A percentile compares a stretch with the other conserved stretches of the same genome.
Evolutionary conservation across 1,139 yeast genomes (phyloP).

Genomic region (Pichia sp.): DNA sequence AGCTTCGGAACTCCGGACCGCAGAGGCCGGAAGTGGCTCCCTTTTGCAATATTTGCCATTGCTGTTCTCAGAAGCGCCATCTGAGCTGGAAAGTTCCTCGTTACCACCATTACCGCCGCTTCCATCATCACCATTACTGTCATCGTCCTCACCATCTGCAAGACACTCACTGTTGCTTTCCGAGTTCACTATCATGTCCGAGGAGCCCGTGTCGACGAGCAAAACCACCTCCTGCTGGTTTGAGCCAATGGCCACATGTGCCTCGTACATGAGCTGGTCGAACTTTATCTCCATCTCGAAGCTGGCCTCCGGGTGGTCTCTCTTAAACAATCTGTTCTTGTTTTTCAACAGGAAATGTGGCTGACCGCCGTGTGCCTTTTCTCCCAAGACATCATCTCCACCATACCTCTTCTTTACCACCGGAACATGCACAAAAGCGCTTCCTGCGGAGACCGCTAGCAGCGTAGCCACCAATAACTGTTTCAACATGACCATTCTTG

Average conservation of each 20-base stretch:
- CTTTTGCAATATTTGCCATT: background rate
- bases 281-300: constrained; percentile 29
- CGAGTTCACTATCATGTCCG: constrained; percentile 53
- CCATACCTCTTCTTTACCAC: constrained; percentile 4
- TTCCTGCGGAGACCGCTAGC: background rate
- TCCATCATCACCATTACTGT: background rate
- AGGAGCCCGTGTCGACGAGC: constrained; percentile 58
- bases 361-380: background rate
- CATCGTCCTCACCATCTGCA: background rate
- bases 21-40: background rate
- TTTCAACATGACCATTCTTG: background rate
- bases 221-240: constrained; percentile 45
- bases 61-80: background rate
- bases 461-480: background rate
- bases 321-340: constrained; percentile 5
- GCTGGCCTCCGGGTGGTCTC: constrained; percentile 6
- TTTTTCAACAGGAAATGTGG: constrained; percentile 7
- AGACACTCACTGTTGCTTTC: constrained; percentile 8
- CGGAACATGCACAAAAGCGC: constrained; percentile 4
- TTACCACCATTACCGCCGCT: background rate
- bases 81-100: background rate
- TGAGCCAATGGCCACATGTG: constrained; percentile 47
- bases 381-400: background rate
- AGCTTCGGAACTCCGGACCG: background rate
- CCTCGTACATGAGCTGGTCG: constrained; percentile 34